Conservation (phyloP, 1,284 basidiomycete genomes). For the Dichomitus squalens region DNA sequence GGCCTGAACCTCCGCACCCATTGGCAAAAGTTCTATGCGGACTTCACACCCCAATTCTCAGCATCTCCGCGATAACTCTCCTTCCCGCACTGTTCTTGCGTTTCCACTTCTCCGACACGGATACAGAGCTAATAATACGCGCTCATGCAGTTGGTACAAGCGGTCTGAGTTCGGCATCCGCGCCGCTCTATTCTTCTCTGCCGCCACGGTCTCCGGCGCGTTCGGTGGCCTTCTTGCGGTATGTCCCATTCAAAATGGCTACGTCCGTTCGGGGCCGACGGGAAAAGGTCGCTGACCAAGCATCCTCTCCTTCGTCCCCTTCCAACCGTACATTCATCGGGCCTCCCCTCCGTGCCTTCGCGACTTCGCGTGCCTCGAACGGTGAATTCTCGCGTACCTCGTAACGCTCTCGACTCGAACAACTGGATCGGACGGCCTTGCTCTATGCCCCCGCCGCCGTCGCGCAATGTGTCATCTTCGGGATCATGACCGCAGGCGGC, state of each 20-base stretch:
- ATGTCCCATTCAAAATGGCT: slow-evolving; percentile 24
- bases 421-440: background rate
- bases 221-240: slow-evolving; percentile 72
- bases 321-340: background rate
- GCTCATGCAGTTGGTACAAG: slow-evolving; percentile 41
- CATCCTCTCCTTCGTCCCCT: background rate
- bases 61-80: slow-evolving; percentile 4
- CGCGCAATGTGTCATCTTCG: too few species aligned
- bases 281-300: slow-evolving; percentile 3
- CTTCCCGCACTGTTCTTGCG: background rate
- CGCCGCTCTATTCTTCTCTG: slow-evolving; percentile 75
- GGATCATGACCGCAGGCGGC: slow-evolving; percentile 46
- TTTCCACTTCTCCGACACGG: background rate
- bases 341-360: background rate
- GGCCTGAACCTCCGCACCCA: too few species aligned
- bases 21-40: background rate
- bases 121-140: background rate
- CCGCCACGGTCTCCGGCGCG: slow-evolving; percentile 71
- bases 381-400: background rate
- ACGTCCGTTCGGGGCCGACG: background rate
- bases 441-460: background rate
- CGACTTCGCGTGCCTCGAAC: background rate
- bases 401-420: background rate
- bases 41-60: background rate
- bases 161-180: slow-evolving; percentile 70